Evolutionary conservation across 148 eudicot species (phyloP).

Genomic region (Limonium bicolor): DNA sequence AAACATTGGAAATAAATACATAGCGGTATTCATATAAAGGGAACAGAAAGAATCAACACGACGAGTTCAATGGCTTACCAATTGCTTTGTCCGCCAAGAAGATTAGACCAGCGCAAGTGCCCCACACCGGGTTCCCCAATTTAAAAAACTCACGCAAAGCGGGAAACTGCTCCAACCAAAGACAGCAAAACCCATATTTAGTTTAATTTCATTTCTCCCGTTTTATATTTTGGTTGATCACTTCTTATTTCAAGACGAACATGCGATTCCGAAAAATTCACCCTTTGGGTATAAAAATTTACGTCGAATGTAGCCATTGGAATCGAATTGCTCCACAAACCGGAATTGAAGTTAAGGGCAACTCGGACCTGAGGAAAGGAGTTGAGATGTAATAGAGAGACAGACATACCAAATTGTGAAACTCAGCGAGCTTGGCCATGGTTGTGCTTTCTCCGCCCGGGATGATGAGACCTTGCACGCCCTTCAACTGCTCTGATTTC

Average conservation of each 20-base stretch:
- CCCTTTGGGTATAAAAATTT: too few relatives aligned
- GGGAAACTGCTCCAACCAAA: too few relatives aligned
- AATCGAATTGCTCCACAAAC: background rate
- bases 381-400: background rate
- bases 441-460: conserved; percentile 99
- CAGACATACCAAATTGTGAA: conserved; percentile 47
- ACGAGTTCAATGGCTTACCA: conserved; percentile 21
- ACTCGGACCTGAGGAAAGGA: background rate
- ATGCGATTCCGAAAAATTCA: too few relatives aligned
- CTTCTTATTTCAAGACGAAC: too few relatives aligned
- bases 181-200: too few relatives aligned
- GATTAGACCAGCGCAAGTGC: conserved; percentile 92
- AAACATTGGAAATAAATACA: too few relatives aligned
- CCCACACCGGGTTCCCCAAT: conserved; percentile 94
- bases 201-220: too few relatives aligned
- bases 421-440: conserved; percentile 94
- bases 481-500: conserved; percentile 70
- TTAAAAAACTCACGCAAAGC: conserved; percentile 74
- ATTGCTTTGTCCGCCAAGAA: conserved; percentile 76
- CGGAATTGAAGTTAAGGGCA: background rate
- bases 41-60: too few relatives aligned
- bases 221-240: too few relatives aligned
- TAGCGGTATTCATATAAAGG: too few relatives aligned
- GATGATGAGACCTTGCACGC: conserved; percentile 60
- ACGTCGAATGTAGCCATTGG: too few relatives aligned